phyloP scores from a whole-genome alignment of 768 basidiomycete genomes.

The Strobilomyces dryophilus region DNA sequence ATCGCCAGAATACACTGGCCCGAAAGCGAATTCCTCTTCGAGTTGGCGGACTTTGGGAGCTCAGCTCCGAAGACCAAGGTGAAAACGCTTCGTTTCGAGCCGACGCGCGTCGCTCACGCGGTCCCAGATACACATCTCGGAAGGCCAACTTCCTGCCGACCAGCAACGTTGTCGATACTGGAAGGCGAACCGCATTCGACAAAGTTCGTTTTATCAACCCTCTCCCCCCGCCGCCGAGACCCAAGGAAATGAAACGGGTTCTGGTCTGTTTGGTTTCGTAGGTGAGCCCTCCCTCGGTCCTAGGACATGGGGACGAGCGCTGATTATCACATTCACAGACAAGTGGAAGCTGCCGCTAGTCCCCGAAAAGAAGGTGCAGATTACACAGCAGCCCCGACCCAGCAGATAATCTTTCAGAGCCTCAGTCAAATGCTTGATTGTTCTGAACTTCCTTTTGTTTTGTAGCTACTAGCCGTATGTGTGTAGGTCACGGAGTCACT shows the following conservation, averaged over 20 bases:
- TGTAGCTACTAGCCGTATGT: background rate
- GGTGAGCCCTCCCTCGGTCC: conserved; percentile 10
- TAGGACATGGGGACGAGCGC: background rate
- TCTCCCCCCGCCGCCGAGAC: conserved; percentile 8
- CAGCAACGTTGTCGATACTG: conserved; percentile 30
- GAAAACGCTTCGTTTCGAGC: background rate
- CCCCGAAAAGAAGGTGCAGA: conserved; percentile 19
- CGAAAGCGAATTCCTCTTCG: conserved; percentile 24
- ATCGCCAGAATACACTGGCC: conserved; percentile 28
- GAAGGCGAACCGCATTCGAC: conserved; percentile 28
- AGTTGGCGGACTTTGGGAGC: conserved; percentile 22
- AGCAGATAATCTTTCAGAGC: background rate
- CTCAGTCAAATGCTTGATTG: background rate
- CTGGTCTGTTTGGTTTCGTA: conserved; percentile 18
- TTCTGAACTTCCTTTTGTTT: background rate
- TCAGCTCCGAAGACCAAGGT: conserved; percentile 31
- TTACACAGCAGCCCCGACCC: conserved; percentile 9
- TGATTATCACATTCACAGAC: conserved; percentile 8
- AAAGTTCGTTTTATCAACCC: conserved; percentile 28
- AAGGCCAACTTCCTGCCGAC: conserved; percentile 18
- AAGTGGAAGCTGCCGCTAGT: conserved; percentile 23
- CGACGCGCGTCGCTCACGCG: background rate
- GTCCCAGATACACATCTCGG: conserved; percentile 22
- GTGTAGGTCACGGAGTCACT: too few species aligned
- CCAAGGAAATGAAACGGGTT: conserved; percentile 12